Base-by-base conservation (phyloP, 352 stramenopile species). In the Phytophthora agathidicida region DNA sequence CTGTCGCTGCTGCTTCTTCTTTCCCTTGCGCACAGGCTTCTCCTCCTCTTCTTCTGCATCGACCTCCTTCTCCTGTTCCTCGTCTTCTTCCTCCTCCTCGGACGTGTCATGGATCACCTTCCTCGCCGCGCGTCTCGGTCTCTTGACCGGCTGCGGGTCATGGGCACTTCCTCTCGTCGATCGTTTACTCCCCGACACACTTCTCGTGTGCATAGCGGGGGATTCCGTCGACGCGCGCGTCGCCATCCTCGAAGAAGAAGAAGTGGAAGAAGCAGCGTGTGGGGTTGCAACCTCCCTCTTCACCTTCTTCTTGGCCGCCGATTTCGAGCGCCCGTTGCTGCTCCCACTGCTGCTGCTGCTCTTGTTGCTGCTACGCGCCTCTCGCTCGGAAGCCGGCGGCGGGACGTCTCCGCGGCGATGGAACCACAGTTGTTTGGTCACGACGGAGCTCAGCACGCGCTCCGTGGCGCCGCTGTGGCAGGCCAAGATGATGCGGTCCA, bases 361-460 rank as follows among this genome's bases (percentile, higher is more conserved):
- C 30, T 10, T 47, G 24, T 7, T 36, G 17, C 36, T 54, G 39
- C 37, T 61, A 3, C n/a, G 20, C n/a, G 17, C 52, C 35, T 65
- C 32, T 2, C 23, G 5, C 14, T 60, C 47, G 7, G 17, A 19
- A 9, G 37, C 11, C 14, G 19, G 19, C 31, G 42, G 42, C 27
- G 23, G 38, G 27, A 24, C 38, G 19, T 51, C 53, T 28, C 50
- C 52, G 30, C 64, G 63, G 9, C 46, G 42, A 44, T 65, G 65
- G 63, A 90, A 80, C 77, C 78, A 92, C 7, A 90, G 22, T n/a
- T 78, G 68, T 53, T 84, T 82, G 19, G 77, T 89, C 44, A 88
- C 80, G 3, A 93, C 77, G 5, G 63, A 65, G 24, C 61, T 63
- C 7, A 91, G 52, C 56, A 89, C 76, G 22, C 61, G 61, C 58